Conservation (phyloP, 768 basidiomycete species). For the Boletus vinaceobasis region DNA sequence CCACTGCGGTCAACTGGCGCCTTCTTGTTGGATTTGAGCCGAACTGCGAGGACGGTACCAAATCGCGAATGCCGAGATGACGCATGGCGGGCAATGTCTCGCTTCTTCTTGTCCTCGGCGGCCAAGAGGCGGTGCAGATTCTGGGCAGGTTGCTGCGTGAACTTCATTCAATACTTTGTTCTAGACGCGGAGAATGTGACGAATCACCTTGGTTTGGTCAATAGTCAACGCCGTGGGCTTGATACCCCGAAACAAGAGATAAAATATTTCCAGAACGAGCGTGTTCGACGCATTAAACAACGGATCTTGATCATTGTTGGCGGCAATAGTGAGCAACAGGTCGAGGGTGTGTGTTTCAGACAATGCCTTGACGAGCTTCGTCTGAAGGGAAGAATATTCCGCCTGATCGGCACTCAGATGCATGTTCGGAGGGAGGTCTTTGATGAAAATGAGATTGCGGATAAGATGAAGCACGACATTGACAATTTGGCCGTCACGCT, state of each 20-base stretch:
- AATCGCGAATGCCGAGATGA: conserved; percentile 91
- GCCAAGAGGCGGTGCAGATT: conserved; percentile 75
- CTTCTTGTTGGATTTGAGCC: conserved; percentile 57
- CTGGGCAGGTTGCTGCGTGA: conserved; percentile 58
- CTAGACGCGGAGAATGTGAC: conserved; percentile 1
- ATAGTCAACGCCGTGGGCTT: conserved; percentile 55
- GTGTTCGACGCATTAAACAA: conserved; percentile 86
- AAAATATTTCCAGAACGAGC: conserved; percentile 88
- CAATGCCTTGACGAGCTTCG: conserved; percentile 66
- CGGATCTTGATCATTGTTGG: conserved; percentile 71
- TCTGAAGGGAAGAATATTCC: conserved; percentile 76
- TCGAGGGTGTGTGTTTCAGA: conserved; percentile 71
- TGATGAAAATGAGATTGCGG: conserved; percentile 93
- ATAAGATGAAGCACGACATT: conserved; percentile 85
- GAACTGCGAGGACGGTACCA: conserved; percentile 89
- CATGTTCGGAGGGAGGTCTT: conserved; percentile 73
- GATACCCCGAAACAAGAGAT: conserved; percentile 81
- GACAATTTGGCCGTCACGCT: conserved; percentile 83
- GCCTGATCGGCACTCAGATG: conserved; percentile 73
- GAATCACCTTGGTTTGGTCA: conserved; percentile 62
- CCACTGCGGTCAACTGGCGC: conserved; percentile 16
- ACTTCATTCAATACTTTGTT: conserved; percentile 10
- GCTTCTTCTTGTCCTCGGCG: conserved; percentile 65
- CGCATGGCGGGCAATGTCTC: conserved; percentile 49
- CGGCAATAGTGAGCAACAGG: conserved; percentile 80